These are phyloP conservation scores for Flaveria trinervia DNA, from an alignment of 129 eudicot genomes.

Conservation along the genomic window DNA sequence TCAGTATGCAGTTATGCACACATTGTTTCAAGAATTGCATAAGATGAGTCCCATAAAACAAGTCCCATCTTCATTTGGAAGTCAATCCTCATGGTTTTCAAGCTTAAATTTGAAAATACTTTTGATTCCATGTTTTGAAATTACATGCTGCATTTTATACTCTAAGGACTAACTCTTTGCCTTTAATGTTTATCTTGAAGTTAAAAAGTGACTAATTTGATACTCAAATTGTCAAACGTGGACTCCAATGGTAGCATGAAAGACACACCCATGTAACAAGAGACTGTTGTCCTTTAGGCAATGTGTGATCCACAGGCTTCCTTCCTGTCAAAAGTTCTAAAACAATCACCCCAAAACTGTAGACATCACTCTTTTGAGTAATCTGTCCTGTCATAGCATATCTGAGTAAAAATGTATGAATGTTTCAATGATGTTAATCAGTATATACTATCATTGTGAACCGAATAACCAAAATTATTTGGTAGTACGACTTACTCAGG, in stretches of 20 bases:
- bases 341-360: slow-evolving; percentile 70
- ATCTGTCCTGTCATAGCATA: slow-evolving; percentile 46
- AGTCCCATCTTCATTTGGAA: background rate
- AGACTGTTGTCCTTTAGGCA: slow-evolving; percentile 87
- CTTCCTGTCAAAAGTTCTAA: slow-evolving; percentile 33
- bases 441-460: background rate
- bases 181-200: too few relatives aligned
- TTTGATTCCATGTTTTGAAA: background rate
- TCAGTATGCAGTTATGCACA: background rate
- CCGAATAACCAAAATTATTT: too few relatives aligned
- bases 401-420: slow-evolving; percentile 27
- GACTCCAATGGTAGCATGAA: background rate
- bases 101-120: background rate
- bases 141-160: background rate
- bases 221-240: background rate
- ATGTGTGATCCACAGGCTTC: slow-evolving; percentile 81
- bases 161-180: background rate
- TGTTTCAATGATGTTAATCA: background rate
- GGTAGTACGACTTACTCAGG: slow-evolving; percentile 40
- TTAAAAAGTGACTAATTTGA: background rate
- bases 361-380: slow-evolving; percentile 46
- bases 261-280: slow-evolving; percentile 77
- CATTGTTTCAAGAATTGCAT: background rate
- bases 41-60: background rate
- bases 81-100: background rate